phyloP scores from a whole-genome alignment of 2,329 filamentous ascomycete species.

The Harringtonia lauricola region DNA sequence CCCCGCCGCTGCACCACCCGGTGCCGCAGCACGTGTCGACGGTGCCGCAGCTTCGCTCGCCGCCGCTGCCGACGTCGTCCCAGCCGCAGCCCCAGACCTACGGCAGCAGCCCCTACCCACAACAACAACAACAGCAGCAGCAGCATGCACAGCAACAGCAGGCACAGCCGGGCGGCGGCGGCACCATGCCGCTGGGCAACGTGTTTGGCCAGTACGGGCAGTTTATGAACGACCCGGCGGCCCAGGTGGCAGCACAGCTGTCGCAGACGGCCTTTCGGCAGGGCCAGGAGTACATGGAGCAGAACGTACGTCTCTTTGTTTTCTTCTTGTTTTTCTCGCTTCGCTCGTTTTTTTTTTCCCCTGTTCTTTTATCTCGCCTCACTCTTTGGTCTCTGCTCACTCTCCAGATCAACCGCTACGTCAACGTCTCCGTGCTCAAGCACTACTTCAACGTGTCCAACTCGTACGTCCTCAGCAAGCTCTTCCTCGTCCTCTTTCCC shows the following conservation, averaged over 20 bases:
- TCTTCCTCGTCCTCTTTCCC: slow-evolving; percentile 87
- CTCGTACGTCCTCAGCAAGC: slow-evolving; percentile 87
- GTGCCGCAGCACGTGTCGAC: slow-evolving; percentile 98
- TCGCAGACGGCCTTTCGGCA: slow-evolving; percentile 86
- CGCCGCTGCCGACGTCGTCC: slow-evolving; percentile 64
- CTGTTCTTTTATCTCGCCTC: neutral
- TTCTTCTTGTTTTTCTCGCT: neutral
- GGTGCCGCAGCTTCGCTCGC: slow-evolving; percentile 91
- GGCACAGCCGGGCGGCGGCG: slow-evolving; percentile 8
- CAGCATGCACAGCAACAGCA: slow-evolving; percentile 40
- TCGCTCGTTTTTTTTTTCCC: neutral
- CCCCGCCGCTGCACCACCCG: slow-evolving; percentile 89
- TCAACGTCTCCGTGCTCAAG: slow-evolving; percentile 84
- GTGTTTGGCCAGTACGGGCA: slow-evolving; percentile 68
- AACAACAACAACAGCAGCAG: slow-evolving; percentile 50
- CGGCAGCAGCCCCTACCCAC: slow-evolving; percentile 61
- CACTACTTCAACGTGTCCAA: slow-evolving; percentile 99
- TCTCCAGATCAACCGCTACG: slow-evolving; percentile 53
- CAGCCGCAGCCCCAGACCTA: slow-evolving; percentile 56
- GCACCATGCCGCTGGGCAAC: slow-evolving; percentile 29
- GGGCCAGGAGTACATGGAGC: slow-evolving; percentile 88
- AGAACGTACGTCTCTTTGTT: slow-evolving; percentile 53
- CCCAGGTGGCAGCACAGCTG: slow-evolving; percentile 90
- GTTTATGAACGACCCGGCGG: slow-evolving; percentile 92
- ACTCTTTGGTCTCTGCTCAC: neutral